Evolutionary conservation across 2,329 filamentous ascomycete species (phyloP), one percentile per base, ranked within the genome.

Genomic region (Aspergillus carbonarius): DNA sequence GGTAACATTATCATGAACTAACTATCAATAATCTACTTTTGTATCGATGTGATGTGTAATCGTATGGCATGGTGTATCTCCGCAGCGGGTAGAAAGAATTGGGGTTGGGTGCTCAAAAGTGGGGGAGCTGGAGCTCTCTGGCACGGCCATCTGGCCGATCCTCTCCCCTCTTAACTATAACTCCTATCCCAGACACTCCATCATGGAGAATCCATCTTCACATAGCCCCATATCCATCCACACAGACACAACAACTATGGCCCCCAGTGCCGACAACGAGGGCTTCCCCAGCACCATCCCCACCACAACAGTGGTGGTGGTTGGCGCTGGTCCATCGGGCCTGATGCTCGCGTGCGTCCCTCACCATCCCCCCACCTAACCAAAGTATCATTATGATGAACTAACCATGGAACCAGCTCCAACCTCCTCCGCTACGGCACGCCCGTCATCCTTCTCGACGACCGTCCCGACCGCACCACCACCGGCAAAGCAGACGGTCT

Each of bases 401-500:
- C n/a, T 57, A 47, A 59, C 39, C 12, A 13, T 17, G 35, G 32
- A 27, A n/a, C 55, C 63, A 83, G 81, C 13, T 78, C 80, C 34
- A 82, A 84, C 63, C 78, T 91, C 35, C 83, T 83, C 17, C 82
- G 88, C 8, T 89, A 85, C 66, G 88, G 88, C 13, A 84, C 91
- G 66, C 84, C 85, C 56, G 82, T 85, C 3, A 81, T 82, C 40
- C 81, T 91, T 46, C 79, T 91, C 50, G 89, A 92, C 75, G 87
- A 91, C 69, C 79, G 88, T 62, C 78, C 83, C 34, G 84, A 89
- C 66, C 85, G 85, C 67, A 92, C 89, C 1, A 80, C 84, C 5
- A 87, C 87, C 8, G 88, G 88, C 42, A 79, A 84, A 57, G 88
- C 88, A 61, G 89, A 92, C 72, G 89, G 89, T 40, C 78, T 92